Base-by-base conservation (phyloP, 2,329 filamentous ascomycete species). In the Fusarium lateritium region DNA sequence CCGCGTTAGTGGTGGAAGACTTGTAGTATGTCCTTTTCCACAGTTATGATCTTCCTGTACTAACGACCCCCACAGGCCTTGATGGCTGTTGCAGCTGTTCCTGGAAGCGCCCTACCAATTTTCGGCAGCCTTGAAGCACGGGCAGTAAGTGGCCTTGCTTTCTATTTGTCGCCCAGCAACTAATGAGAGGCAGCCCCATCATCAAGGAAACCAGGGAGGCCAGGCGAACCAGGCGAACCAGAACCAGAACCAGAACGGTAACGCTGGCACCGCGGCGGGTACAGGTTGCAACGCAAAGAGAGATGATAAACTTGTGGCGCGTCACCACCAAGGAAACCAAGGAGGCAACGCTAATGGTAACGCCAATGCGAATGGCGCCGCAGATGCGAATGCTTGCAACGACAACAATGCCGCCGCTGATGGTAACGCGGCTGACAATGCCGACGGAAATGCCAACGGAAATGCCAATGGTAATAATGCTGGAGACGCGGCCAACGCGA, bases 201-300 rank as follows among this genome's bases (percentile, higher is more conserved):
- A 40, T 21, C 39, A 40, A 21, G 39, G 39, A 21, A 40, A 40
- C 10, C n/a, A 40, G 39, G 39, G 39, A 9, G 14, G 14, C 17
- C 56, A 62, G 13, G 57, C 58, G 1, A 43, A 43, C 14, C 56
- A 62, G 7, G 26, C 24, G 24, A 28, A 19, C 17, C 55, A 62
- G 39, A 40, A 40, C 36, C 17, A 19, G 5, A 39, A 39, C n/a
- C 9, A 10, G 6, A 62, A 46, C 17, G 34, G 14, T 10, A 62
- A 62, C 22, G 33, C 28, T 19, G 53, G 43, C 5, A 31, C 21
- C 2, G 52, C 54, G 10, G 34, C 36, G 5, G 54, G 54, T 7
- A 46, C 56, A 8, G 59, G 56, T n/a, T 62, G 59, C 2, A 62
- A 62, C 8, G 56, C 46, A 19, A 62, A 62, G 57, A 15, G 56